These are phyloP conservation scores for Malassezia globosa DNA, from an alignment of 1,284 basidiomycete species.

Conservation along the genomic window DNA sequence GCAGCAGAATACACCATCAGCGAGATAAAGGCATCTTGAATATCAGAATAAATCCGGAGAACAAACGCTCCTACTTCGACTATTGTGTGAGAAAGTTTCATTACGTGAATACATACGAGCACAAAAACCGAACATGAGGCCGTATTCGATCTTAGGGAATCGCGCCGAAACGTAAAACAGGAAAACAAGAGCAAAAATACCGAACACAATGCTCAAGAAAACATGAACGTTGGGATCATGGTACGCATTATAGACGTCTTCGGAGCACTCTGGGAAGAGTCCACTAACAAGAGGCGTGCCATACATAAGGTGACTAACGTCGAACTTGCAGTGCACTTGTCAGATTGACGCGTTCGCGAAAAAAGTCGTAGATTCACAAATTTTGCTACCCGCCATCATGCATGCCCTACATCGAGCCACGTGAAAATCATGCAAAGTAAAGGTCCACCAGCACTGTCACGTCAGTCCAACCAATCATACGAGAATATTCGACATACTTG, in stretches of 20 bases:
- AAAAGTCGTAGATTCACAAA: background rate
- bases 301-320: background rate
- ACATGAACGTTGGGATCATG: slow-evolving; percentile 16
- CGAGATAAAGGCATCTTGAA: slow-evolving; percentile 4
- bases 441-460: slow-evolving; percentile 37
- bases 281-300: background rate
- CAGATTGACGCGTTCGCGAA: background rate
- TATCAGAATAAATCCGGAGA: slow-evolving; percentile 10
- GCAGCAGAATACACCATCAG: slow-evolving; percentile 10
- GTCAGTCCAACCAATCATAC: background rate
- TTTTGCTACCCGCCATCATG: too few relatives aligned
- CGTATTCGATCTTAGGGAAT: slow-evolving; percentile 8
- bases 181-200: slow-evolving; percentile 14
- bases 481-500: too few relatives aligned
- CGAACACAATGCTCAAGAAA: slow-evolving; percentile 11
- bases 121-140: background rate
- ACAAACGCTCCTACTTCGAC: slow-evolving; percentile 7
- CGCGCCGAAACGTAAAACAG: slow-evolving; percentile 5
- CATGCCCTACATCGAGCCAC: too few relatives aligned
- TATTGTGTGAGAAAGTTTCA: background rate
- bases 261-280: background rate
- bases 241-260: slow-evolving; percentile 4
- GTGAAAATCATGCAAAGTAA: slow-evolving; percentile 30
- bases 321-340: background rate
- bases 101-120: background rate